These are phyloP conservation scores for Paecilomyces sp. DNA, from an alignment of 2,329 filamentous ascomycete species.

Conservation along the genomic window DNA sequence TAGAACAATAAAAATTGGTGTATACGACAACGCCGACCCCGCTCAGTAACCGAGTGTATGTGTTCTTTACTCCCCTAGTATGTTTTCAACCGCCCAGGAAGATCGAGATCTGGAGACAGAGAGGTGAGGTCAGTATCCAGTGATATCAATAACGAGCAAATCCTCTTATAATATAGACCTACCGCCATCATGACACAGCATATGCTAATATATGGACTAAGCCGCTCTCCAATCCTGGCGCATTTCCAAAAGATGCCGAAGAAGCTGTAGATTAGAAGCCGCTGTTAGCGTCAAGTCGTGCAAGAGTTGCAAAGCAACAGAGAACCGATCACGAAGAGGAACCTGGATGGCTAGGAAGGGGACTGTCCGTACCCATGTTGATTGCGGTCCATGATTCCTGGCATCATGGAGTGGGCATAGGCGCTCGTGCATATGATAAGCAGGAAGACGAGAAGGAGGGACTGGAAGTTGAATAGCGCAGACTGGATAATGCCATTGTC, in stretches of 20 bases:
- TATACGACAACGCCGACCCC: constrained; percentile 1
- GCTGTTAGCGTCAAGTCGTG: constrained; percentile 2
- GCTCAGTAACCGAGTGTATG: not conserved
- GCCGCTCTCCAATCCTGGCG: constrained; percentile 80
- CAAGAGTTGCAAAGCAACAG: not conserved
- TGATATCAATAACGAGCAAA: constrained; percentile 15
- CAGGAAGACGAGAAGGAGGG: constrained; percentile 85
- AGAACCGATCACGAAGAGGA: not conserved
- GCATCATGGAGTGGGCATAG: constrained; percentile 86
- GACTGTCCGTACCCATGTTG: constrained; percentile 67
- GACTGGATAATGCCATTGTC: constrained; percentile 49
- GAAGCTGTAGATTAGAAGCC: constrained; percentile 42
- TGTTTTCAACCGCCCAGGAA: constrained; percentile 26
- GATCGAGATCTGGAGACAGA: constrained; percentile 22
- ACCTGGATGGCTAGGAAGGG: not conserved
- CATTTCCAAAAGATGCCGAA: constrained; percentile 94
- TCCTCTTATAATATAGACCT: constrained; percentile 24
- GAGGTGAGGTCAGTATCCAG: not conserved
- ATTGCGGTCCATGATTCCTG: constrained; percentile 83
- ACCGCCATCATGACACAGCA: constrained; percentile 95
- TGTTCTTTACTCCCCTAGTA: not conserved
- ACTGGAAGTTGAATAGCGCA: constrained; percentile 98
- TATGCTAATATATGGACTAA: constrained; percentile 92
- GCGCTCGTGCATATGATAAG: constrained; percentile 94
- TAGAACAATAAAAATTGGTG: not conserved